phyloP scores from a whole-genome alignment of 2,329 filamentous ascomycete species.

The Zymoseptoria tritici region DNA sequence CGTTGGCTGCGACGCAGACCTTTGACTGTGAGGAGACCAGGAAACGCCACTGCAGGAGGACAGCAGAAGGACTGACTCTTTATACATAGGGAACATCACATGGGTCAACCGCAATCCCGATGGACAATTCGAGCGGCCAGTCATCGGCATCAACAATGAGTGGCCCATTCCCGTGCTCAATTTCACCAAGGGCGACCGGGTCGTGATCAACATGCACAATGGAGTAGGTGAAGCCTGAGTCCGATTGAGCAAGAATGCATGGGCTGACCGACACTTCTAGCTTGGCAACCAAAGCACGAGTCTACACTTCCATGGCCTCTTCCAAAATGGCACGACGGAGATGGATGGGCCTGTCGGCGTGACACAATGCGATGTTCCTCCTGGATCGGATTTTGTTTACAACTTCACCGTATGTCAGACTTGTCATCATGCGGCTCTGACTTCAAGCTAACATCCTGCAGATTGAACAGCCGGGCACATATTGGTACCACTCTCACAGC shows the following conservation, averaged over 20 bases:
- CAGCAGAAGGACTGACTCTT: background rate
- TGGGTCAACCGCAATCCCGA: constrained; percentile 52
- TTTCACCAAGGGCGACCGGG: constrained; percentile 63
- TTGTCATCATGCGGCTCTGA: background rate
- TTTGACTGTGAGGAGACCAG: constrained; percentile 11
- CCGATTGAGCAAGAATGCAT: background rate
- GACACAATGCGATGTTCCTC: constrained; percentile 60
- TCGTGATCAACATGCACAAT: constrained; percentile 64
- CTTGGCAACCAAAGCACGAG: constrained; percentile 57
- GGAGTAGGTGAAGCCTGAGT: constrained; percentile 25
- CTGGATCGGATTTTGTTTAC: constrained; percentile 57
- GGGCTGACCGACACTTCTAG: constrained; percentile 8
- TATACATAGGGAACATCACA: constrained; percentile 17
- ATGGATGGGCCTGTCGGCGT: constrained; percentile 67
- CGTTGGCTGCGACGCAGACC: constrained; percentile 14
- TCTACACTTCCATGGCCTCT: constrained; percentile 72
- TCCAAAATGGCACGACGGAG: constrained; percentile 64
- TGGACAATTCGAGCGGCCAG: constrained; percentile 41
- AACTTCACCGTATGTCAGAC: constrained; percentile 51
- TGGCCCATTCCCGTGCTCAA: constrained; percentile 69
- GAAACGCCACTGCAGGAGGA: background rate
- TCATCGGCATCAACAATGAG: constrained; percentile 64
- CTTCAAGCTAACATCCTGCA: constrained; percentile 8
- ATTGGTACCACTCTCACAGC: constrained; percentile 64
- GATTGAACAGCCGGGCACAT: constrained; percentile 43